These are phyloP conservation scores for Falciphora oryzae DNA, from an alignment of 2,329 filamentous ascomycete genomes.

Conservation along the genomic window DNA sequence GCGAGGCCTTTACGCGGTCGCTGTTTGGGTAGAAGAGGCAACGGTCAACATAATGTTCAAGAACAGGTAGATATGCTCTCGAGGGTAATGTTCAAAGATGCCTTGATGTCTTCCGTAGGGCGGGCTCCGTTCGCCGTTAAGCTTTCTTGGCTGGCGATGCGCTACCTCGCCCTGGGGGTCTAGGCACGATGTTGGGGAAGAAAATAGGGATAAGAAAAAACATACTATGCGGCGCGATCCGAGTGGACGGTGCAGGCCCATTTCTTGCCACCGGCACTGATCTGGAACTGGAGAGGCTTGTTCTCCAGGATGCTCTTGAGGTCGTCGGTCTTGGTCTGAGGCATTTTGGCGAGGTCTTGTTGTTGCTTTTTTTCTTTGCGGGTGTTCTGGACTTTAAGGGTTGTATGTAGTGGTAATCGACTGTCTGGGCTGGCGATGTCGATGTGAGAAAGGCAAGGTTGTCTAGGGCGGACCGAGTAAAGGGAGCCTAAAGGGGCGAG, in stretches of 20 bases:
- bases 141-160: not conserved
- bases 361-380: not conserved
- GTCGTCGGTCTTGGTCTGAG: slow-evolving; percentile 9
- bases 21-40: slow-evolving; percentile 5
- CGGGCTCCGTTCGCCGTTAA: slow-evolving; percentile 8
- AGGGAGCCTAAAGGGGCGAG: not conserved
- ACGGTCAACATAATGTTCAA: slow-evolving; percentile 3
- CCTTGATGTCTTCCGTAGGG: too few relatives aligned
- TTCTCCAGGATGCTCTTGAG: slow-evolving; percentile 28
- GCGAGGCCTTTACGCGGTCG: slow-evolving; percentile 15
- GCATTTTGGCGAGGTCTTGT: slow-evolving; percentile 5
- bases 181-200: not conserved
- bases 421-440: not conserved
- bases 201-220: slow-evolving; percentile 12
- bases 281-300: slow-evolving; percentile 38
- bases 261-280: slow-evolving; percentile 34
- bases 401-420: not conserved
- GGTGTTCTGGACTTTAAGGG: not conserved
- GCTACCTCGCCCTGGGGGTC: not conserved
- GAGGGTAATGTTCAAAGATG: too few relatives aligned
- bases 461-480: not conserved
- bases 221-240: slow-evolving; percentile 38
- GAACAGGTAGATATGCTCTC: too few relatives aligned
- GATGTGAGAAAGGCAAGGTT: not conserved
- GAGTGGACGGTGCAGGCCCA: slow-evolving; percentile 34